Evolutionary conservation across 1,139 yeast species (phyloP).

Genomic region (Yamadazyma kanchanaburiensis): DNA sequence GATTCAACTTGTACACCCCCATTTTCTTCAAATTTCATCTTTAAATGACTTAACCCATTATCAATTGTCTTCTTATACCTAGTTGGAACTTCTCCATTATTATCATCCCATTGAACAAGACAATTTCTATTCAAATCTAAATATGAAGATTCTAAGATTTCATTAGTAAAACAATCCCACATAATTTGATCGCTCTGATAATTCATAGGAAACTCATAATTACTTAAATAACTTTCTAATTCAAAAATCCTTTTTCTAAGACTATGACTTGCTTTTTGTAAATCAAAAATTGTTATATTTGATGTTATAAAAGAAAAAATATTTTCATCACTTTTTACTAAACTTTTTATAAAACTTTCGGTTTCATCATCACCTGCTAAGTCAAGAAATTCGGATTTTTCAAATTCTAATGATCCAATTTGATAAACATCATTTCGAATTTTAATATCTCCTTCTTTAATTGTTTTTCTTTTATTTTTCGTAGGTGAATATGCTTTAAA

Average conservation of each 20-base stretch:
- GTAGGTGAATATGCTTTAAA: background rate
- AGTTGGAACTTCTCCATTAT: constrained; percentile 13
- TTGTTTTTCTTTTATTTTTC: constrained; percentile 6
- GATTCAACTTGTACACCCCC: background rate
- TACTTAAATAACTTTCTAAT: constrained; percentile 31
- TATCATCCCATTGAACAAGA: constrained; percentile 25
- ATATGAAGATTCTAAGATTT: constrained; percentile 26
- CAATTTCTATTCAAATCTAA: constrained; percentile 33
- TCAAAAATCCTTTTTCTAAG: constrained; percentile 33
- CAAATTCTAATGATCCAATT: constrained; percentile 55
- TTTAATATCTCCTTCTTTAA: constrained; percentile 13
- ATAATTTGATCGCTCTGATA: constrained; percentile 23
- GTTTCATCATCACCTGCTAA: constrained; percentile 47
- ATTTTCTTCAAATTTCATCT: constrained; percentile 27
- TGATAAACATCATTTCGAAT: constrained; percentile 36
- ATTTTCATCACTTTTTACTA: constrained; percentile 42
- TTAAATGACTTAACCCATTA: constrained; percentile 31
- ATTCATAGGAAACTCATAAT: constrained; percentile 39
- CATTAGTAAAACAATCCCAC: constrained; percentile 36
- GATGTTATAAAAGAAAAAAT: constrained; percentile 45
- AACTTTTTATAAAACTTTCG: constrained; percentile 49
- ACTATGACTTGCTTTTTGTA: constrained; percentile 44
- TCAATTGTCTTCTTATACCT: constrained; percentile 24
- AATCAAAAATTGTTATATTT: constrained; percentile 44
- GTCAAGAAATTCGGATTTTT: constrained; percentile 46